Percentiles rank a stretch among this genome's conserved stretches.
phyloP scores from a whole-genome alignment of 1,139 yeast species.

The Meyerozyma smithsonii region DNA sequence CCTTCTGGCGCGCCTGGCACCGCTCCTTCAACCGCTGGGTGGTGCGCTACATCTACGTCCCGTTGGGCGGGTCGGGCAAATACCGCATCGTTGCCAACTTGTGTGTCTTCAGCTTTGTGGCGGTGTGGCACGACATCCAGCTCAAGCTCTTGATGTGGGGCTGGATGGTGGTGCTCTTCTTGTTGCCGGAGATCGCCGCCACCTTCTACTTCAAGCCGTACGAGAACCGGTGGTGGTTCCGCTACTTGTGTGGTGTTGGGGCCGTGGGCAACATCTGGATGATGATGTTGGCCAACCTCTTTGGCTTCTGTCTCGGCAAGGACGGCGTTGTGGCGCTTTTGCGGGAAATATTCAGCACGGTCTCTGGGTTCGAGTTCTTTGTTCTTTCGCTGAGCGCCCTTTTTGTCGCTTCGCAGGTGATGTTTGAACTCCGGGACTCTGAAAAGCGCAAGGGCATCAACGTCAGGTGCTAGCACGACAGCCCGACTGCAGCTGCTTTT shows the following conservation, averaged over 20 bases:
- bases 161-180: slow-evolving; percentile 83
- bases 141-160: slow-evolving; percentile 88
- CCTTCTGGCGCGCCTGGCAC: slow-evolving; percentile 99
- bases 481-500: too few relatives aligned
- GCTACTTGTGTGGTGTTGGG: slow-evolving; percentile 81
- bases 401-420: slow-evolving; percentile 83
- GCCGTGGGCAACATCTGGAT: slow-evolving; percentile 90
- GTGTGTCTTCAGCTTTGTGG: slow-evolving; percentile 93
- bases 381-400: slow-evolving; percentile 60
- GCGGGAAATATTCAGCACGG: slow-evolving; percentile 66
- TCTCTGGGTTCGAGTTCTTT: slow-evolving; percentile 63
- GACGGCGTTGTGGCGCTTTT: slow-evolving; percentile 74
- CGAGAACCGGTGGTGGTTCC: slow-evolving; percentile 59
- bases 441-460: slow-evolving; percentile 82
- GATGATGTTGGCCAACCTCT: slow-evolving; percentile 96
- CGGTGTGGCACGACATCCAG: slow-evolving; percentile 97
- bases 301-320: slow-evolving; percentile 89
- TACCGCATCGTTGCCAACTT: slow-evolving; percentile 69
- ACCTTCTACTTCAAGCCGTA: slow-evolving; percentile 42
- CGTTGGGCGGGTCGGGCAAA: slow-evolving; percentile 75
- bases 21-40: slow-evolving; percentile 91
- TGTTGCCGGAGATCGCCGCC: slow-evolving; percentile 83
- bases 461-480: slow-evolving; percentile 57
- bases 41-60: slow-evolving; percentile 75
- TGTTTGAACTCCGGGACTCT: slow-evolving; percentile 88